Percentiles rank a stretch among this genome's conserved stretches.
Evolutionary conservation across 768 basidiomycete species (phyloP).

Genomic region (Plicaturopsis crispa): DNA sequence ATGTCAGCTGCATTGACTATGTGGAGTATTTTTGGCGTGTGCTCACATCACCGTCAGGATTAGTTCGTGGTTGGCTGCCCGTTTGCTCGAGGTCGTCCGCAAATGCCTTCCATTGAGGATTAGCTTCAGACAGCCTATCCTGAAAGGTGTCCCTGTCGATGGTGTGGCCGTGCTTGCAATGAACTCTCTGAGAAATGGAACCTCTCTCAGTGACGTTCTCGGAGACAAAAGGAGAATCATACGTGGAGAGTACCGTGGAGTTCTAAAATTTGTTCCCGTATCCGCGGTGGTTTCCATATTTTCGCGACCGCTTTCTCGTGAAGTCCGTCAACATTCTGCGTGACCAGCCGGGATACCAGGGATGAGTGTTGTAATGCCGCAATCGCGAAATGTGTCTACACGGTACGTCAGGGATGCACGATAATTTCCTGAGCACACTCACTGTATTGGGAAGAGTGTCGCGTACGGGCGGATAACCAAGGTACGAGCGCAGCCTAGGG

Average conservation of each 20-base stretch:
- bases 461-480: conserved; percentile 86
- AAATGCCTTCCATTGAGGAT: conserved; percentile 74
- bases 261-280: conserved; percentile 53
- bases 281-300: conserved; percentile 30
- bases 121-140: conserved; percentile 57
- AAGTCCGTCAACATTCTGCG: conserved; percentile 92
- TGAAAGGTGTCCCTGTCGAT: conserved; percentile 67
- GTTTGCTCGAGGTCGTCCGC: conserved; percentile 54
- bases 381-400: conserved; percentile 84
- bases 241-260: conserved; percentile 88
- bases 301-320: conserved; percentile 70
- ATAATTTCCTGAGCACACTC: no score
- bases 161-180: conserved; percentile 69
- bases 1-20: neutral
- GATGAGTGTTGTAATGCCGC: conserved; percentile 73
- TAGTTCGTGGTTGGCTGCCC: conserved; percentile 62
- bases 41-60: conserved; percentile 88
- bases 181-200: conserved; percentile 47
- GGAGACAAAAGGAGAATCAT: neutral
- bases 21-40: neutral
- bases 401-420: no score
- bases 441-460: conserved; percentile 77
- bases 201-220: no score
- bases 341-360: conserved; percentile 58
- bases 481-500: conserved; percentile 58